Base-by-base conservation (phyloP, 2,329 filamentous ascomycete species). In the Paraconiothyrium sp. region DNA sequence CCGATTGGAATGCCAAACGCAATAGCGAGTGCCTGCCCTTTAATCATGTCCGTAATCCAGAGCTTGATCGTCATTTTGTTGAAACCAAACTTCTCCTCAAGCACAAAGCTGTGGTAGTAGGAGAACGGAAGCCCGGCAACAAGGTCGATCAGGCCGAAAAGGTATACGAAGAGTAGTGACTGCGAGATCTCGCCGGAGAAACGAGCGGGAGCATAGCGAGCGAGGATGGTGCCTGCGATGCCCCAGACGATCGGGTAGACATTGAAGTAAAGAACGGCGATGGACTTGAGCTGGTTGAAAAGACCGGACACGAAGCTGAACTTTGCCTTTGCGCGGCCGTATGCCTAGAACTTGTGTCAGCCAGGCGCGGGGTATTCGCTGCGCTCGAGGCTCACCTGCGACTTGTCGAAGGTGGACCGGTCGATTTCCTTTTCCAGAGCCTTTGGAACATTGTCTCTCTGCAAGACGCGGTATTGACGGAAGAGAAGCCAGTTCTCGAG, bases 71-170 rank as follows among this genome's bases (percentile, higher is more conserved):
- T 98, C 85, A 97, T 93, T 84, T 99, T 99, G 82, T 99, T 99
- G 88, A 99, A 99, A 54, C 95, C 95, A 72, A 97, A 99, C 77
- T 93, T 92, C 82, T 97, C 94, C 81, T 99, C 95, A 59, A 99
- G 85, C 51, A 98, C 92, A 75, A 99, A 99, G 13, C 93, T 95
- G 82, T 94, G 90, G 84, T 98, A 99, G 79, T 97, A 89, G 58
- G 89, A 91, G 62, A 89, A 87, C 3, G 95, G 95, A 57, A 98
- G 83, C 60, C 90, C 91, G 66, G 97, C 82, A 58, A 92, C 68
- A 73, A 94, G 92, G 70, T 93, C 91, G 72, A 96, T 86, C 72
- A 97, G 79, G 71, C 93, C 90, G 80, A 97, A 97, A 60, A 88
- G 84, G 75, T 98, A 90, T 79, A 97, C 88, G 83, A 98, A 99